Base-by-base conservation (phyloP, 2,329 filamentous ascomycete genomes). In the Anthostomella pinea region DNA sequence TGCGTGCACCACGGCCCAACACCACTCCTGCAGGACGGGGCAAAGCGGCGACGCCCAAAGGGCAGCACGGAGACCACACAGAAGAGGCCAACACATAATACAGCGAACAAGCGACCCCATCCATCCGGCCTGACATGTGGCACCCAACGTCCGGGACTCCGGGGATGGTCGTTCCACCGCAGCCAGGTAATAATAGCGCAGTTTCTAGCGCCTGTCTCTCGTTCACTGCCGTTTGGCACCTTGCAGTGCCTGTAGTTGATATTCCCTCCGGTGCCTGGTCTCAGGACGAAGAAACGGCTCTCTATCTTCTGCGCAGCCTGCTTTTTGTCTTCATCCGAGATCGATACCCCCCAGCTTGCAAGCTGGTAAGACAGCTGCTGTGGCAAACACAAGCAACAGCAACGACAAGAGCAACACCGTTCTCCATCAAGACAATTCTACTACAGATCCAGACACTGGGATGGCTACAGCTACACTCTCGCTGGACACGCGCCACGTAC, bases 391-490 rank as follows among this genome's bases (percentile, higher is more conserved):
- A 7, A 10, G 19, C 14, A 19, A 30, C 28, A 21, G 13, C 15
- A 9, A 30, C 28, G 20, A 18, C 11, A 16, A 6, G 11, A n/a
- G n/a, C n/a, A n/a, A 33, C 26, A 29, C 21, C 10, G 6, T 34
- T 18, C n/a, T 3, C 24, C 26, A 35, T 14, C 21, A 23, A 19
- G 18, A 8, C 13, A 27, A 25, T 20, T 21, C 13, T 22, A 8
- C 14, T 33, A 25, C 8, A 30, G 32, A 24, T 27, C 20, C 23
- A 25, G 20, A 28, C 40, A 30, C 30, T 33, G 26, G 17, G 35
- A 66, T 71, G 67, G 59, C 60, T 43, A 60, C 53, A 20, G 35
- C 59, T 36, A 51, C 53, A 46, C 49, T 48, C 31, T 49, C 60
- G 33, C 47, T 64, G 52, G 62, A 67, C 30, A 36, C 58, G 17